A percentile compares a stretch with the other conserved stretches of the same genome.
phyloP scores from a whole-genome alignment of 2,329 filamentous ascomycete genomes.

The Hypoxylon sp. region DNA sequence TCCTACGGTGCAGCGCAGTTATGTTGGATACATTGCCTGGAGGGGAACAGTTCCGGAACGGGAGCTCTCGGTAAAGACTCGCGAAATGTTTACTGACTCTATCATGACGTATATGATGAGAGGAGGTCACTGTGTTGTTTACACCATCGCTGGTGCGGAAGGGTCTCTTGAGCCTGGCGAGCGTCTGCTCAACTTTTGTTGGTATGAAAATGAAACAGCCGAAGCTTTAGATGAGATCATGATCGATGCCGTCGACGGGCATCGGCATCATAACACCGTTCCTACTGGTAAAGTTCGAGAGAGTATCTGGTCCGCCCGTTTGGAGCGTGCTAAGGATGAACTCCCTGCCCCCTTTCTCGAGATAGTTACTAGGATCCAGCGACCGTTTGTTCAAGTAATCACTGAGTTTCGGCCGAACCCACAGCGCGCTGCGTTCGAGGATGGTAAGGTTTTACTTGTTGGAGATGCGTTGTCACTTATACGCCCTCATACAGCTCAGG shows the following conservation, averaged over 20 bases:
- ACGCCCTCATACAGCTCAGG: conserved; percentile 30
- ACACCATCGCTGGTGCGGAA: conserved; percentile 12
- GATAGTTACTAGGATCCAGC: conserved; percentile 38
- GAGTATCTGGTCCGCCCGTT: conserved; percentile 16
- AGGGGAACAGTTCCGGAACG: conserved; percentile 31
- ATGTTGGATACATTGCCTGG: conserved; percentile 40
- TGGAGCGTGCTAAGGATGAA: not conserved
- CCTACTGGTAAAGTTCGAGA: conserved; percentile 16
- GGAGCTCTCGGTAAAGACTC: conserved; percentile 24
- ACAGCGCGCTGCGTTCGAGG: conserved; percentile 35
- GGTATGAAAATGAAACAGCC: conserved; percentile 37
- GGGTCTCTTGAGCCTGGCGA: conserved; percentile 33
- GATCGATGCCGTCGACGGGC: conserved; percentile 22
- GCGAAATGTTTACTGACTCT: conserved; percentile 6
- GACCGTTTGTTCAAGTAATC: conserved; percentile 47
- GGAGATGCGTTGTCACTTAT: conserved; percentile 41
- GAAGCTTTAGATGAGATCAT: conserved; percentile 31
- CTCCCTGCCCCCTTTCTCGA: conserved; percentile 22
- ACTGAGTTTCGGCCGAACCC: conserved; percentile 35
- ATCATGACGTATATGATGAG: conserved; percentile 11
- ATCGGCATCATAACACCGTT: conserved; percentile 33
- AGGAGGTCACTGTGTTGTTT: conserved; percentile 32
- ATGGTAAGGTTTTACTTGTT: conserved; percentile 42
- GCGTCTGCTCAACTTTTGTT: conserved; percentile 38
- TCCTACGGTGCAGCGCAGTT: conserved; percentile 18